A percentile compares a stretch with the other conserved stretches of the same genome.
phyloP scores from a whole-genome alignment of 164 flowering plant genomes.

The Cinnamomum micranthum region DNA sequence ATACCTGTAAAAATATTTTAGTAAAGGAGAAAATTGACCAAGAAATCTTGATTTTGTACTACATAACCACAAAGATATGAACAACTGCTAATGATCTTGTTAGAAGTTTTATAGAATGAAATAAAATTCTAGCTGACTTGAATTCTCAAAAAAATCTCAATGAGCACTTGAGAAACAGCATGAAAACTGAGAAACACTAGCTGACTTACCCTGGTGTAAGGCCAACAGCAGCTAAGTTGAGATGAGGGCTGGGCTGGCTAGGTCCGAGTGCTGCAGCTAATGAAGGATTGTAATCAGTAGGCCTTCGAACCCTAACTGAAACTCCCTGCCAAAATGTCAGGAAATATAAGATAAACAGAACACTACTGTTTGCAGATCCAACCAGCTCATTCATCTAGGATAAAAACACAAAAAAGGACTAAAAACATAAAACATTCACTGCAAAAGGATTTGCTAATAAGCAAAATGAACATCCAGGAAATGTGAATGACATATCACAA shows the following conservation, averaged over 20 bases:
- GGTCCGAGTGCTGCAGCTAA: slow-evolving; percentile 91
- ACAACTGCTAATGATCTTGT: no score
- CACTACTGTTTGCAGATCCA: not conserved
- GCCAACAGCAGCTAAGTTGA: slow-evolving; percentile 79
- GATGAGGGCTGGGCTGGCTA: slow-evolving; percentile 76
- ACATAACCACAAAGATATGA: no score
- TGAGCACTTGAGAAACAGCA: no score
- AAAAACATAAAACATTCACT: not conserved
- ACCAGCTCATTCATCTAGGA: not conserved
- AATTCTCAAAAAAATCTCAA: no score
- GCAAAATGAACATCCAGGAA: not conserved
- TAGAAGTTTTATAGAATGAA: no score
- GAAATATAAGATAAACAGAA: not conserved
- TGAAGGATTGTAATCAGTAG: slow-evolving; percentile 83
- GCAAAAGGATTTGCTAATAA: not conserved
- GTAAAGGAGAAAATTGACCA: no score
- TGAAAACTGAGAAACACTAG: not conserved
- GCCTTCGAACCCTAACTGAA: slow-evolving; percentile 78
- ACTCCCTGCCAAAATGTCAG: slow-evolving; percentile 48
- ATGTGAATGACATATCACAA: not conserved
- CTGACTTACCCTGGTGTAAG: slow-evolving; percentile 58
- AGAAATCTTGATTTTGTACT: no score
- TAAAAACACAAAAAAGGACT: not conserved
- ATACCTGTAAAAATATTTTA: no score
- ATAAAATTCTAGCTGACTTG: no score